These are phyloP conservation scores for Candida dajiaensis DNA, from an alignment of 805 yeast species.

Conservation along the genomic window DNA sequence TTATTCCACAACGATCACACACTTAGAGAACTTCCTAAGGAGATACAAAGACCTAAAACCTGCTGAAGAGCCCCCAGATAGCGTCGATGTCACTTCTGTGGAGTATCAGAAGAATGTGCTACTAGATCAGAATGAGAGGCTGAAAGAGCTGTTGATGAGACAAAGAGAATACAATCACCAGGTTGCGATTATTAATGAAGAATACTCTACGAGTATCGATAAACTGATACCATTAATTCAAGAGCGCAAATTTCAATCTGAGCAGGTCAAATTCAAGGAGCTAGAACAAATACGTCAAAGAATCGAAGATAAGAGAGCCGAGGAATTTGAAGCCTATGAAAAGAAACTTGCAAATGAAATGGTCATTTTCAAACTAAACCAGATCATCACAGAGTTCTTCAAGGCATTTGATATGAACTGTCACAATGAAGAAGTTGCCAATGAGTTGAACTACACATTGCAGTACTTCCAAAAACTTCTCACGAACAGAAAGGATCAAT, in stretches of 20 bases:
- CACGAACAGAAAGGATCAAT: neutral
- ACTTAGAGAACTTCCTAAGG: conserved; percentile 8
- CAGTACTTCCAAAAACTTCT: neutral
- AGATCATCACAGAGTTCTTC: conserved; percentile 7
- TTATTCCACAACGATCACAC: conserved; percentile 3
- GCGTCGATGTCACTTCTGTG: neutral
- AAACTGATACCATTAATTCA: conserved; percentile 5
- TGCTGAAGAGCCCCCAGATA: neutral
- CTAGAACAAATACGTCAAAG: conserved; percentile 1
- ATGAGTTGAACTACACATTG: neutral
- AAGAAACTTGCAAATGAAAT: conserved; percentile 10
- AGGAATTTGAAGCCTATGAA: conserved; percentile 11
- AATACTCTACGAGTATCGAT: conserved; percentile 13
- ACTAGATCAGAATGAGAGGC: conserved; percentile 10
- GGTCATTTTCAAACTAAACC: conserved; percentile 4
- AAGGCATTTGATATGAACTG: conserved; percentile 4
- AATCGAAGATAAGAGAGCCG: conserved; percentile 4
- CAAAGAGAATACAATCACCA: conserved; percentile 7
- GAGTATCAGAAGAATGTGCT: conserved; percentile 7
- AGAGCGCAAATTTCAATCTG: conserved; percentile 3
- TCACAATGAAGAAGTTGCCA: conserved; percentile 1
- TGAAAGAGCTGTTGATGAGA: conserved; percentile 9
- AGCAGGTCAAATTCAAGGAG: conserved; percentile 1
- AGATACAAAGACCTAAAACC: neutral
- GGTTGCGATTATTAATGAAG: conserved; percentile 6